Evolutionary conservation across 2,329 filamentous ascomycete genomes (phyloP).

Genomic region (Pezicula carpinea): DNA sequence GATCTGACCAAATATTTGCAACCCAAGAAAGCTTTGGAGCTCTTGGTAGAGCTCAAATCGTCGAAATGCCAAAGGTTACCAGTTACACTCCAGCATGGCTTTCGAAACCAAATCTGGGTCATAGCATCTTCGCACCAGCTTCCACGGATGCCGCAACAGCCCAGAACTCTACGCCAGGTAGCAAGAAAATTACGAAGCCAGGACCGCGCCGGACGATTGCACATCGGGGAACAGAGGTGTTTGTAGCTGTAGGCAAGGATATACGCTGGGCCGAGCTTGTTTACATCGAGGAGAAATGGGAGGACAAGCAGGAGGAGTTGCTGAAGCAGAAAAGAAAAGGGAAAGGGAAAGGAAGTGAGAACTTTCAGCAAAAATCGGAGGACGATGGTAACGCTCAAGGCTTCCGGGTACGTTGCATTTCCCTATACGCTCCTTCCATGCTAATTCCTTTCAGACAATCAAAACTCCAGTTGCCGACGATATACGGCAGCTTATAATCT

Average conservation of each 20-base stretch:
- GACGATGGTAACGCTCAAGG: conserved; percentile 33
- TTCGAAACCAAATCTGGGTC: conserved; percentile 69
- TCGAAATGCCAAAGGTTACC: conserved; percentile 76
- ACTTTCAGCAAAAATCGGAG: conserved; percentile 17
- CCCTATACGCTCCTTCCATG: conserved; percentile 16
- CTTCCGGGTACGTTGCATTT: conserved; percentile 40
- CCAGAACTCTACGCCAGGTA: conserved; percentile 4
- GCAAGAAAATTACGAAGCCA: conserved; percentile 37
- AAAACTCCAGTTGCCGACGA: conserved; percentile 73
- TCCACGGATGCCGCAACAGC: conserved; percentile 11
- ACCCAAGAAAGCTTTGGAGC: conserved; percentile 1
- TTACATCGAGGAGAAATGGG: conserved; percentile 64
- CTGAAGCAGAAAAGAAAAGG: conserved; percentile 15
- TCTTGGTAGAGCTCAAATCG: conserved; percentile 13
- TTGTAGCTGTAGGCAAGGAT: conserved; percentile 82
- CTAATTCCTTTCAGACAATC: conserved; percentile 53
- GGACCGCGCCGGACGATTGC: conserved; percentile 68
- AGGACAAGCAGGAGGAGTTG: conserved; percentile 31
- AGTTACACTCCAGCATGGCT: conserved; percentile 87
- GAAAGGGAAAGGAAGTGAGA: conserved; percentile 9
- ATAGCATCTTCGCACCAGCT: conserved; percentile 63
- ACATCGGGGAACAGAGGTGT: conserved; percentile 78
- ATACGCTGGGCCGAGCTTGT: conserved; percentile 87
- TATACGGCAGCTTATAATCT: conserved; percentile 81
- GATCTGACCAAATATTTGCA: background rate